Base-by-base conservation (phyloP, 768 basidiomycete genomes). In the Neoboletus magnificus region DNA sequence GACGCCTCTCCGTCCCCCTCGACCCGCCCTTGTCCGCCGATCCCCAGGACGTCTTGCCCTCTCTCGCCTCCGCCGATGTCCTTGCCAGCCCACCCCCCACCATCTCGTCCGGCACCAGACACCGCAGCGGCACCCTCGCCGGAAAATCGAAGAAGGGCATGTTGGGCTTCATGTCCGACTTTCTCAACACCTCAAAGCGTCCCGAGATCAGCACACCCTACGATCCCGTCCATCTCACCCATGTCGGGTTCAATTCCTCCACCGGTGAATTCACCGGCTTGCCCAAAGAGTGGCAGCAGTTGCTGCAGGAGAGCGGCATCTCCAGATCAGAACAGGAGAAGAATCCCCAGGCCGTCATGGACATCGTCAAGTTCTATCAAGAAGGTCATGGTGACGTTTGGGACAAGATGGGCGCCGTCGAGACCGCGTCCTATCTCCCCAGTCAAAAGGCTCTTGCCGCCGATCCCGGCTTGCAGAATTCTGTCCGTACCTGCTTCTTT, bases 231-330 rank as follows among this genome's bases (percentile, higher is more conserved):
- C 96, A 98, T 76, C 88, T 99, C 66, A 98, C 97, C 3, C 97
- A 99, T 70, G 97, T 99, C 69, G 96, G 96, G 56, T 98, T 98
- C 84, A 98, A 99, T 73, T 91, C 92, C 7, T 96, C 93, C 54
- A 98, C 96, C 0, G 97, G 97, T 55, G 96, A 99, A 74, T 98
- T 95, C 75, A 94, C 93, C 10, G 97, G 97, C 3, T 79, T 99
- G 32, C 97, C 97, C 3, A 96, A 96, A 72, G 96, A 98, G 76
- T 99, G 97, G 97, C 97, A 99, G 68, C 93, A 98, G 71, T 80
- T 98, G 6, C 74, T 99, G 46, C 92, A 93, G 72, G 94, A 98
- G 71, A 92, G 89, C 59, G 97, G 97, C 51, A 98, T 98, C 68
- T 94, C 93, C 37, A 84, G 89, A 64, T 80, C 77, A 23, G 94